These are phyloP conservation scores for Thelonectria discophora DNA, from an alignment of 2,329 filamentous ascomycete species.

Conservation along the genomic window DNA sequence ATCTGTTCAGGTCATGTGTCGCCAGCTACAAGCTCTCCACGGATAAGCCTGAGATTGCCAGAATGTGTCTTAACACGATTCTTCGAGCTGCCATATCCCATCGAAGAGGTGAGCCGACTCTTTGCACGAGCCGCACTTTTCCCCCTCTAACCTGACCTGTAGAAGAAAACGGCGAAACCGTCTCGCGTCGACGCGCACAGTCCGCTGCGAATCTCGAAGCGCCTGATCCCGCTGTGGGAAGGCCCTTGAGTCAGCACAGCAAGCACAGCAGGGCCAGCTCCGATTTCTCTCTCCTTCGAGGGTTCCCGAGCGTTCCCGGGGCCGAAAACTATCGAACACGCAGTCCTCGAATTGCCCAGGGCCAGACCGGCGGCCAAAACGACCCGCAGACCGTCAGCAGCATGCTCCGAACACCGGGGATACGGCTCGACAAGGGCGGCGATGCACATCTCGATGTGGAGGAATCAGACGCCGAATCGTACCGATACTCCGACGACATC, in stretches of 20 bases:
- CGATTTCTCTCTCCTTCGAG: slow-evolving; percentile 69
- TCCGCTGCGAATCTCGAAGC: slow-evolving; percentile 70
- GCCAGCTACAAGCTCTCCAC: slow-evolving; percentile 78
- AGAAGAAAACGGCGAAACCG: slow-evolving; percentile 55
- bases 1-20: slow-evolving; percentile 73
- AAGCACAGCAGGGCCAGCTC: slow-evolving; percentile 77
- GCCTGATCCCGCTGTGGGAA: slow-evolving; percentile 58
- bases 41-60: slow-evolving; percentile 74
- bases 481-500: slow-evolving; percentile 72
- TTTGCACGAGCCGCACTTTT: neutral
- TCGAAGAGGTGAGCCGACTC: slow-evolving; percentile 65
- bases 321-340: slow-evolving; percentile 48
- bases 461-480: slow-evolving; percentile 74
- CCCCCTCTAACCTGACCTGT: slow-evolving; percentile 4
- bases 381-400: slow-evolving; percentile 55
- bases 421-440: slow-evolving; percentile 56
- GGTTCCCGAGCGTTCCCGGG: slow-evolving; percentile 59
- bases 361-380: slow-evolving; percentile 24
- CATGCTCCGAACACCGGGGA: slow-evolving; percentile 61
- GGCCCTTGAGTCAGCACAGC: slow-evolving; percentile 68
- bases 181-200: slow-evolving; percentile 64
- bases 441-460: slow-evolving; percentile 60
- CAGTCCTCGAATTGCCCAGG: slow-evolving; percentile 45
- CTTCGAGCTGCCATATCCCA: slow-evolving; percentile 74
- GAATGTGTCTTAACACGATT: slow-evolving; percentile 79